Conservation (phyloP, 2,329 filamentous ascomycete species). For the Ustulina deusta region DNA sequence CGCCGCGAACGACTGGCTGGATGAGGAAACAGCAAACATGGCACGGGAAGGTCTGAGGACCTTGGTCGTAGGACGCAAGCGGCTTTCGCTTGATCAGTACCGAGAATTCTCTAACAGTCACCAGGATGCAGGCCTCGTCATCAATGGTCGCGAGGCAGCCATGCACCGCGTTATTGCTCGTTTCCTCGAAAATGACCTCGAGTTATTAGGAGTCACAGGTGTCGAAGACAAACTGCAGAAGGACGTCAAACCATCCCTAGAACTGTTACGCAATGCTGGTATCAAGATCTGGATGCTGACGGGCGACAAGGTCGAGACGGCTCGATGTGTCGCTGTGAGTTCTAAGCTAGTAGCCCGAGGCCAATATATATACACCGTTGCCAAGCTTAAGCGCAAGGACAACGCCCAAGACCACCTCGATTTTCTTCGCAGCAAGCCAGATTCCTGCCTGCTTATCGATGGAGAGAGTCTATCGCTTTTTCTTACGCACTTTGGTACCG, state of each 20-base stretch:
- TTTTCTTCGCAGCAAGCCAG: constrained; percentile 87
- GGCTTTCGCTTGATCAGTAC: constrained; percentile 82
- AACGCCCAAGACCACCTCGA: constrained; percentile 89
- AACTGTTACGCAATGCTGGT: constrained; percentile 93
- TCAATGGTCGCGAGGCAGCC: constrained; percentile 81
- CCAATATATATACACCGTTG: constrained; percentile 95
- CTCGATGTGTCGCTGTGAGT: constrained; percentile 93
- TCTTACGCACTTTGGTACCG: constrained; percentile 81
- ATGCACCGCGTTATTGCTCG: constrained; percentile 85
- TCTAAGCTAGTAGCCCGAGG: constrained; percentile 93
- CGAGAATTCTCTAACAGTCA: constrained; percentile 80
- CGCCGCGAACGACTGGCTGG: constrained; percentile 95
- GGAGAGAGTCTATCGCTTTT: constrained; percentile 90
- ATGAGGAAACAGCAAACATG: constrained; percentile 99
- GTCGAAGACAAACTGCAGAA: constrained; percentile 97
- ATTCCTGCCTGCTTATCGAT: constrained; percentile 90
- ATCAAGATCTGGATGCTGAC: constrained; percentile 99
- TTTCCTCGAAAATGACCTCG: constrained; percentile 87
- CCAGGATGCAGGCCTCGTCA: constrained; percentile 81
- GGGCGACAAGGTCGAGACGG: constrained; percentile 98
- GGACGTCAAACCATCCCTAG: constrained; percentile 94
- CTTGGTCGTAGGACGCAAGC: constrained; percentile 92
- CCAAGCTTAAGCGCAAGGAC: constrained; percentile 85
- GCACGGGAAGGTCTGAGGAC: constrained; percentile 94
- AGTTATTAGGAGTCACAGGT: constrained; percentile 95